These are phyloP conservation scores for Lasiodiplodia theobromae DNA, from an alignment of 2,329 filamentous ascomycete species.

Conservation along the genomic window DNA sequence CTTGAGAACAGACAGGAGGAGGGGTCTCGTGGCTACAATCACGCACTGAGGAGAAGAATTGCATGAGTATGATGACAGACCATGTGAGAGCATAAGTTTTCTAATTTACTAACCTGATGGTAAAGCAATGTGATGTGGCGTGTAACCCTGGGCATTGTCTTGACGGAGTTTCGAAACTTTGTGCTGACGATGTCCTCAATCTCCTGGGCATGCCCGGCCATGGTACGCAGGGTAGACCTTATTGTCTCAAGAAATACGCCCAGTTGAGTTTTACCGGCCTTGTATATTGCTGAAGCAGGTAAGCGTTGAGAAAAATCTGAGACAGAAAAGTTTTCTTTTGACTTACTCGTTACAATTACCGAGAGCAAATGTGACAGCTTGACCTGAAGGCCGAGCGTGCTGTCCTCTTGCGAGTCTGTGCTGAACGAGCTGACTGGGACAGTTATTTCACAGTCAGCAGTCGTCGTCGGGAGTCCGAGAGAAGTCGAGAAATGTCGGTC, in stretches of 20 bases:
- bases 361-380: constrained; percentile 1
- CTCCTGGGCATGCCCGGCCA: constrained; percentile 3
- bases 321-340: not conserved
- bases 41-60: not conserved
- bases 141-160: not conserved
- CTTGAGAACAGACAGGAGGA: constrained; percentile 7
- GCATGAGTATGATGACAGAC: too few species aligned
- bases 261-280: not conserved
- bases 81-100: not conserved
- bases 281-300: not conserved
- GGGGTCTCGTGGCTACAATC: not conserved
- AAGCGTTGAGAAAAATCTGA: too few species aligned
- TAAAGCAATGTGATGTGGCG: not conserved
- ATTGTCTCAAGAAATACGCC: constrained; percentile 7
- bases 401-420: not conserved
- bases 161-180: not conserved
- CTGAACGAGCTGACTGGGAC: not conserved
- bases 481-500: constrained; percentile 5
- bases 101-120: not conserved
- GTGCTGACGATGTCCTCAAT: not conserved
- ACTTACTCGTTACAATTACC: not conserved
- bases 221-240: not conserved
- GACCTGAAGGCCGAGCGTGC: not conserved
- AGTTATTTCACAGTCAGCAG: not conserved
- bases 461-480: not conserved